These are phyloP conservation scores for Chenopodium album DNA, from an alignment of 148 eudicot species.

Conservation along the genomic window DNA sequence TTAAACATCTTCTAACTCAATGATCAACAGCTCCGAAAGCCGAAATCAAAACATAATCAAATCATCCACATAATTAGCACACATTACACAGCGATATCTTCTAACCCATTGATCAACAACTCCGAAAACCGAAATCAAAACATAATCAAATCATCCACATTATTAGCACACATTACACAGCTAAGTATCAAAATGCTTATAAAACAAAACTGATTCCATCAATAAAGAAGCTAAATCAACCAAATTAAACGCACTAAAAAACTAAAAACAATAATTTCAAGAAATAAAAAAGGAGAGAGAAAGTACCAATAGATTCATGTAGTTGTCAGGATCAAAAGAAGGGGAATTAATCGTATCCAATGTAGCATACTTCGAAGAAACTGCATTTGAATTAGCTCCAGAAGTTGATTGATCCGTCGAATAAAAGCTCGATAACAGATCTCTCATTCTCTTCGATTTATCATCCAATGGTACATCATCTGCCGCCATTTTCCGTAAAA, in stretches of 20 bases:
- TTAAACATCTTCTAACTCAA: not conserved
- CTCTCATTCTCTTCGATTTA: conserved; percentile 95
- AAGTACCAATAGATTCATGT: conserved; percentile 90
- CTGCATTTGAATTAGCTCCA: conserved; percentile 35
- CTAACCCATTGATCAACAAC: not conserved
- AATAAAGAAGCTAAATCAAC: not conserved
- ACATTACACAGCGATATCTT: no score
- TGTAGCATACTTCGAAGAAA: conserved; percentile 72
- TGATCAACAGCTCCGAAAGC: not conserved
- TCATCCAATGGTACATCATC: conserved; percentile 68
- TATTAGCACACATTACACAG: no score
- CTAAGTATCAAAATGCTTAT: not conserved
- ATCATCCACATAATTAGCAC: no score
- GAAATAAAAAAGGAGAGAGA: not conserved
- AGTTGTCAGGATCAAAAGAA: conserved; percentile 77
- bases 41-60: no score
- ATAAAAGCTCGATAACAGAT: conserved; percentile 91
- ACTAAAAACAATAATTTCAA: not conserved
- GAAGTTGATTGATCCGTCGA: conserved; percentile 61
- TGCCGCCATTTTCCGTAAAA: conserved; percentile 34
- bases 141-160: no score
- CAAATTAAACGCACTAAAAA: not conserved
- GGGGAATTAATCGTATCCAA: conserved; percentile 89
- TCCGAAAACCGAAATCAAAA: not conserved
- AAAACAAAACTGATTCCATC: not conserved